phyloP scores from a whole-genome alignment of 1,139 yeast genomes.

The Lodderomyces jiufengensis region DNA sequence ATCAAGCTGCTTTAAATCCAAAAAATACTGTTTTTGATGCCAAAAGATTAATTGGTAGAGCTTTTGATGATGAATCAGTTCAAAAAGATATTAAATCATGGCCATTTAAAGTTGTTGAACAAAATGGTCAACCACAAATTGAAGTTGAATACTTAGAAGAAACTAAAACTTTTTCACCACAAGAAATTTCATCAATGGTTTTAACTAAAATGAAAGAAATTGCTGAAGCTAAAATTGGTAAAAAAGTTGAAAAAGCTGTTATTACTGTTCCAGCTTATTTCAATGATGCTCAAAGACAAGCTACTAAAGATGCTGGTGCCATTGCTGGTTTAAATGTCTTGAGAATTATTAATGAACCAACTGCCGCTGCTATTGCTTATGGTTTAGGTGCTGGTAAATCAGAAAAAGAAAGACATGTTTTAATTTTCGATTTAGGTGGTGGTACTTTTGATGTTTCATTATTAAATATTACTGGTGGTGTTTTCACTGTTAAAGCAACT shows the following conservation, averaged over 20 bases:
- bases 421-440: constrained; percentile 96
- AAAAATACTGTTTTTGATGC: constrained; percentile 95
- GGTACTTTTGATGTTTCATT: constrained; percentile 98
- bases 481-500: constrained; percentile 98
- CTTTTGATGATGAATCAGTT: constrained; percentile 83
- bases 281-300: constrained; percentile 97
- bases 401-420: constrained; percentile 82
- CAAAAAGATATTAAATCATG: constrained; percentile 95
- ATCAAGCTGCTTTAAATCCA: constrained; percentile 98
- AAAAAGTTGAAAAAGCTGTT: constrained; percentile 91
- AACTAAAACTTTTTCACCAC: constrained; percentile 93
- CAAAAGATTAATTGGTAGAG: constrained; percentile 97
- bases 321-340: constrained; percentile 94
- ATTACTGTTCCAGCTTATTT: constrained; percentile 96
- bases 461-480: constrained; percentile 97
- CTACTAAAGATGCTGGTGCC: constrained; percentile 98
- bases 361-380: constrained; percentile 98
- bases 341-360: constrained; percentile 96
- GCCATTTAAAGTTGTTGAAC: constrained; percentile 93
- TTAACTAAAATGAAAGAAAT: constrained; percentile 97
- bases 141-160: constrained; percentile 94
- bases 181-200: constrained; percentile 95
- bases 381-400: constrained; percentile 95
- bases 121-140: constrained; percentile 82
- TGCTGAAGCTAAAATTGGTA: constrained; percentile 94